A percentile compares a stretch with the other conserved stretches of the same genome.
These are phyloP conservation scores for Breynia disticha DNA, from an alignment of 441 rosid species.

Conservation along the genomic window DNA sequence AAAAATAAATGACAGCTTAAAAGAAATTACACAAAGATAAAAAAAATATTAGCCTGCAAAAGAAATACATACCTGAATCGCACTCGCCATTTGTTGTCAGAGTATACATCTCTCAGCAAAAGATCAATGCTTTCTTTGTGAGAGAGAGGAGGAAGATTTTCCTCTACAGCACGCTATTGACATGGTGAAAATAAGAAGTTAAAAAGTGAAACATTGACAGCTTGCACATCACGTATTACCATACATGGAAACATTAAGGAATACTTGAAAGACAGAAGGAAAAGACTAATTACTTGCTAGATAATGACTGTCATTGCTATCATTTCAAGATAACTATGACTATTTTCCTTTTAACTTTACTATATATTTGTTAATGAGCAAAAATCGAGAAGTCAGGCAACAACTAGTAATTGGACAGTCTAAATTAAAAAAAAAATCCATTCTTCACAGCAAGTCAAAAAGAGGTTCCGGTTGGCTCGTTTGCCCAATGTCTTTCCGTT, in stretches of 20 bases:
- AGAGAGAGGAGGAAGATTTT: slow-evolving; percentile 49
- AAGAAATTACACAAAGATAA: background rate
- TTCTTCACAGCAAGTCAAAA: slow-evolving; percentile 20
- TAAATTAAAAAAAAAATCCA: slow-evolving; percentile 11
- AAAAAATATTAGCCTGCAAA: background rate
- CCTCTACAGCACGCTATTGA: slow-evolving; percentile 60
- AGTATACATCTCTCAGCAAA: slow-evolving; percentile 34
- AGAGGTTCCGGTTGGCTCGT: slow-evolving; percentile 16
- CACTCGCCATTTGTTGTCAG: slow-evolving; percentile 41
- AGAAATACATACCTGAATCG: slow-evolving; percentile 50
- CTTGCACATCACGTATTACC: background rate
- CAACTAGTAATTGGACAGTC: no score
- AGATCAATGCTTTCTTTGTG: slow-evolving; percentile 54
- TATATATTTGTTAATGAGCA: slow-evolving; percentile 3
- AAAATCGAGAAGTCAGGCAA: slow-evolving; percentile 17
- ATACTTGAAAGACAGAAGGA: background rate
- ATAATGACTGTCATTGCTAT: slow-evolving; percentile 1
- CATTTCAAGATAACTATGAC: background rate
- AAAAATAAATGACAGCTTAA: background rate
- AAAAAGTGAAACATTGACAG: background rate
- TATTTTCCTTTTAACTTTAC: slow-evolving; percentile 1
- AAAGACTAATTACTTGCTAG: background rate
- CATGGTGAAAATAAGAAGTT: background rate
- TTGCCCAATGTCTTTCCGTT: slow-evolving; percentile 11
- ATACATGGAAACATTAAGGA: background rate